A percentile compares a stretch with the other conserved stretches of the same genome.
Conservation (phyloP, 2,329 filamentous ascomycete genomes). For the Xylaria sp. region DNA sequence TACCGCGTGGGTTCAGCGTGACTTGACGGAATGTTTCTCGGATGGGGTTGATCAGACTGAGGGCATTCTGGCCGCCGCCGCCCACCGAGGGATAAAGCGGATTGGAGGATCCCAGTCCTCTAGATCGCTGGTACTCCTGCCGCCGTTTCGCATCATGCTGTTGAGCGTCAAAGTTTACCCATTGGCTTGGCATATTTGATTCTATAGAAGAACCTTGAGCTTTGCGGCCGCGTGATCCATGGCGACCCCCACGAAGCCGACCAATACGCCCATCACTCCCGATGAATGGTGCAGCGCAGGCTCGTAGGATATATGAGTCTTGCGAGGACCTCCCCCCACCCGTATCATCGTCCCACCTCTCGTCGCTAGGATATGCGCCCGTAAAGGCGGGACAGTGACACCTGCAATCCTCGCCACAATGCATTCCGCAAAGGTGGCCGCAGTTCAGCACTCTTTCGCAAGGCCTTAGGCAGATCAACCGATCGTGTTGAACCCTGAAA, state of each 20-base stretch:
- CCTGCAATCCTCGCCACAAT: conserved; percentile 37
- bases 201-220: not conserved
- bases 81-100: not conserved
- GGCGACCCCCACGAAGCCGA: not conserved
- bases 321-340: not conserved
- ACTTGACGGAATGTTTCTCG: conserved; percentile 35
- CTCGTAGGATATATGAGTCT: not conserved
- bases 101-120: not conserved
- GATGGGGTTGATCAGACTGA: conserved; percentile 1
- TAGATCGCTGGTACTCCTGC: conserved; percentile 4
- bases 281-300: conserved; percentile 14
- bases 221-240: conserved; percentile 5
- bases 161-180: conserved; percentile 31
- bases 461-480: conserved; percentile 36
- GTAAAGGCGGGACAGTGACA: conserved; percentile 37
- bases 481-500: conserved; percentile 36
- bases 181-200: not conserved
- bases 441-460: conserved; percentile 37
- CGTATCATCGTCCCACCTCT: conserved; percentile 20
- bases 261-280: conserved; percentile 14
- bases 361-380: conserved; percentile 37
- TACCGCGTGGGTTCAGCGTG: conserved; percentile 28
- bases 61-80: not conserved
- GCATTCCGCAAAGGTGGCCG: conserved; percentile 35
- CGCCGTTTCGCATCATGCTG: conserved; percentile 27